Evolutionary conservation across 2,329 filamentous ascomycete genomes (phyloP).

Genomic region (Ceratocystis destructans): DNA sequence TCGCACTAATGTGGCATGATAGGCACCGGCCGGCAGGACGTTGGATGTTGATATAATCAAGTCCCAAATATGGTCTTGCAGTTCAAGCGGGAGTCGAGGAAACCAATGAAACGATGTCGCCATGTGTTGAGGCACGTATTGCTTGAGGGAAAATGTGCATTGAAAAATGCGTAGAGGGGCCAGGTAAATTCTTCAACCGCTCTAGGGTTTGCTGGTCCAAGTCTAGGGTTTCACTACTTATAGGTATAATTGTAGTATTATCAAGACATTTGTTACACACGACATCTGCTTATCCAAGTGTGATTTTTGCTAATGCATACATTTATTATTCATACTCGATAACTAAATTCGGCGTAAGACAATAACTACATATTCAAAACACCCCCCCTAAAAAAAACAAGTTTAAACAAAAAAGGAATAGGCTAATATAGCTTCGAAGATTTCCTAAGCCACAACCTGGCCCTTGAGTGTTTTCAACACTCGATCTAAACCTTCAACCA

Average conservation of each 20-base stretch:
- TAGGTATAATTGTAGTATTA: not conserved
- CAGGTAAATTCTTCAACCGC: not conserved
- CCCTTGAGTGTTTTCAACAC: conserved; percentile 11
- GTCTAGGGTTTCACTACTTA: not conserved
- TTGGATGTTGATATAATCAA: not conserved
- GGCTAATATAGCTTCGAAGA: not conserved
- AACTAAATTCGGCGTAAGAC: not conserved
- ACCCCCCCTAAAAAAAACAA: not conserved
- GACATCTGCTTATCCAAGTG: not conserved
- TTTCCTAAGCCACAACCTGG: not conserved
- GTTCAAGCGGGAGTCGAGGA: conserved; percentile 12
- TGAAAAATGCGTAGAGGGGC: not conserved
- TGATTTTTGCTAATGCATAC: not conserved
- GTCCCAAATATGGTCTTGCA: conserved; percentile 16
- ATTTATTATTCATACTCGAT: not conserved
- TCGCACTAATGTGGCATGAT: conserved; percentile 15
- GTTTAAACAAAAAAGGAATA: not conserved
- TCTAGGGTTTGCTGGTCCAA: not conserved
- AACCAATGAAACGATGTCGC: conserved; percentile 13
- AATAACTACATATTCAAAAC: not conserved
- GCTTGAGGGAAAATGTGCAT: not conserved
- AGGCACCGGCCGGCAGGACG: conserved; percentile 5
- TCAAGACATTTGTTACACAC: not conserved
- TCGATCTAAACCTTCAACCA: conserved; percentile 23
- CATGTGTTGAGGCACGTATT: conserved; percentile 2